Evolutionary conservation across 1,284 basidiomycete species (phyloP), one percentile per base, ranked within the genome.

Genomic region (Moniliella sp.): DNA sequence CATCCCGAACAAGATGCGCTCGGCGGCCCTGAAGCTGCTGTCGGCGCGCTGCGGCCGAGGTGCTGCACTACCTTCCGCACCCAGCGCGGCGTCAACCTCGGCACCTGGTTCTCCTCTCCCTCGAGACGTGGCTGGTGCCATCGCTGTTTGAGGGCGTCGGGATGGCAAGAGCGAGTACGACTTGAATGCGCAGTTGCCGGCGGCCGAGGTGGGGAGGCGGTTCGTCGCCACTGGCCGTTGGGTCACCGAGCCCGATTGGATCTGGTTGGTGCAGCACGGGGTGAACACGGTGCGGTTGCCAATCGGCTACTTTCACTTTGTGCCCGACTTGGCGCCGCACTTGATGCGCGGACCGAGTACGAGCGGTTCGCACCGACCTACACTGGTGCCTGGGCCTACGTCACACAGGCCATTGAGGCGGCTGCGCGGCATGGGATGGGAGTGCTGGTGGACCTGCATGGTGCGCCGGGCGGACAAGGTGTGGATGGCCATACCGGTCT

Each of bases 201-300:
- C 21, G n/a, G 66, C 61, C 13, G 76, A 76, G 1, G 75, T 75
- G 1, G 71, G 70, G 50, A 57, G 65, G 35, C 66, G 71, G 4
- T 64, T 86, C 76, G 83, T 50, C 56, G 63, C 5, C 81, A 84
- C 59, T 84, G 76, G 79, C 56, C 69, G 39, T 23, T 58, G 64
- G 15, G 45, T 59, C 37, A 41, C 53, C 37, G 50, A 56, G n/a
- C 48, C 48, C 5, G 56, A 59, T 28, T 51, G 53, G 34, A 30
- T 30, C 26, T 83, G 76, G 76, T 69, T 84, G 35, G 65, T 67
- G 1, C 62, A 69, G n/a, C 66, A 66, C 33, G 81, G 81, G 0
- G 69, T 83, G 54, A 86, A 83, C 48, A 70, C 76, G 21, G 78
- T 84, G 42, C 67, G 81, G 37, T 70, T 86, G 35, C 81, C 81